A percentile compares a stretch with the other conserved stretches of the same genome.
phyloP scores from a whole-genome alignment of 2,329 filamentous ascomycete species.

The Xenoacremonium recifei region DNA sequence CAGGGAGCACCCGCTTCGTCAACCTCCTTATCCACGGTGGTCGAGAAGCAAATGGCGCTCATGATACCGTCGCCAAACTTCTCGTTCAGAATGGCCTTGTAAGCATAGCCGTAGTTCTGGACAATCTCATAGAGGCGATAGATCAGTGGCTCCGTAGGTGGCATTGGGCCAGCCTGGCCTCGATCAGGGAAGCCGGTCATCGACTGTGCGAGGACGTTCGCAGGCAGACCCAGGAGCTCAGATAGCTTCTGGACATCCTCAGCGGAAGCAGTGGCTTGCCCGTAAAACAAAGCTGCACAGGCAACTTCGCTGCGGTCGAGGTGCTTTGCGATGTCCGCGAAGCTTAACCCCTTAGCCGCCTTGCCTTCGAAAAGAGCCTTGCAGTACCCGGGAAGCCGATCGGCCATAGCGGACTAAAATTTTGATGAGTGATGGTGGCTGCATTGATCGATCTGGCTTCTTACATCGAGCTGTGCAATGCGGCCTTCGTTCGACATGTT shows the following conservation, averaged over 20 bases:
- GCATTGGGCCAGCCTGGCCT: conserved; percentile 56
- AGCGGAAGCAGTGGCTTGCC: conserved; percentile 70
- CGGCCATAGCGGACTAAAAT: conserved; percentile 60
- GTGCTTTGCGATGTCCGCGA: conserved; percentile 72
- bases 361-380: conserved; percentile 72
- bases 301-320: conserved; percentile 81
- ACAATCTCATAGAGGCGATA: conserved; percentile 93
- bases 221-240: conserved; percentile 59
- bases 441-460: conserved; percentile 1
- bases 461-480: conserved; percentile 38
- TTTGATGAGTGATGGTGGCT: conserved; percentile 13
- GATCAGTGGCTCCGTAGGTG: conserved; percentile 51
- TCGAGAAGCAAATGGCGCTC: conserved; percentile 90
- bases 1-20: conserved; percentile 78
- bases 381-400: conserved; percentile 69
- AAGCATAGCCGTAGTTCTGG: conserved; percentile 95
- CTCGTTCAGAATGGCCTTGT: conserved; percentile 93
- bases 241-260: conserved; percentile 69
- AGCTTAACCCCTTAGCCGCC: conserved; percentile 70
- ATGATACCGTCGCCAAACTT: conserved; percentile 95
- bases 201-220: conserved; percentile 56
- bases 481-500: conserved; percentile 25
- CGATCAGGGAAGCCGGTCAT: conserved; percentile 77
- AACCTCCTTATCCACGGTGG: conserved; percentile 89
- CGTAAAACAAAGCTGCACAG: conserved; percentile 87